phyloP scores from a whole-genome alignment of 140 eudicot species.

The Anethum foeniculum region DNA sequence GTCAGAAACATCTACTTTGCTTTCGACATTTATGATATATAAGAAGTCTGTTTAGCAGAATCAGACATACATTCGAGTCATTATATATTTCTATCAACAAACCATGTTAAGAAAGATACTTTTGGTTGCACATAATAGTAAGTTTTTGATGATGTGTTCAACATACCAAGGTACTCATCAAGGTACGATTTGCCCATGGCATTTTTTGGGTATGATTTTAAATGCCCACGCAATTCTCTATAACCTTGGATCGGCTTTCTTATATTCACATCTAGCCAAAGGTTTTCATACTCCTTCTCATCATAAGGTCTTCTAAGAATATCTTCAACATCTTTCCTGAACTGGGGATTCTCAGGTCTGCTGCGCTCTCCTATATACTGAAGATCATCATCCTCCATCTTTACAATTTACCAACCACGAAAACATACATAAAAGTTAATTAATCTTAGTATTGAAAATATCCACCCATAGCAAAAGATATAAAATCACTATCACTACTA shows the following conservation, averaged over 20 bases:
- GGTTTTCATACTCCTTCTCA: background rate
- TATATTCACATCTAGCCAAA: background rate
- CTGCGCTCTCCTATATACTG: conserved; percentile 5
- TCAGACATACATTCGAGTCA: background rate
- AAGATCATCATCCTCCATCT: conserved; percentile 12
- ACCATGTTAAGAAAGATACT: background rate
- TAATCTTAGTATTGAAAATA: background rate
- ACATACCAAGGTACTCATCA: conserved; percentile 10
- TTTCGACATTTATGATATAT: background rate
- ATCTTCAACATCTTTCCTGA: conserved; percentile 11
- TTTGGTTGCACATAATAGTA: background rate
- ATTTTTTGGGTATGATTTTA: background rate
- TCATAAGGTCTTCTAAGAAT: background rate
- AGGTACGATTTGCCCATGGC: conserved; percentile 8
- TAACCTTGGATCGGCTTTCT: conserved; percentile 2
- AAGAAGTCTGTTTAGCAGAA: background rate
- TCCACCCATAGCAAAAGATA: background rate
- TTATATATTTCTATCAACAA: background rate
- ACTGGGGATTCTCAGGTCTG: conserved; percentile 1
- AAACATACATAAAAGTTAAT: background rate
- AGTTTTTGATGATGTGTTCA: background rate
- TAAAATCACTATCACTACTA: background rate
- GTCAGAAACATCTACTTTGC: background rate
- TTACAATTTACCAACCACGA: background rate
- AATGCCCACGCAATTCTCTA: conserved; percentile 1